phyloP scores from a whole-genome alignment of 2,329 filamentous ascomycete genomes.

The Thelonectria blattea region DNA sequence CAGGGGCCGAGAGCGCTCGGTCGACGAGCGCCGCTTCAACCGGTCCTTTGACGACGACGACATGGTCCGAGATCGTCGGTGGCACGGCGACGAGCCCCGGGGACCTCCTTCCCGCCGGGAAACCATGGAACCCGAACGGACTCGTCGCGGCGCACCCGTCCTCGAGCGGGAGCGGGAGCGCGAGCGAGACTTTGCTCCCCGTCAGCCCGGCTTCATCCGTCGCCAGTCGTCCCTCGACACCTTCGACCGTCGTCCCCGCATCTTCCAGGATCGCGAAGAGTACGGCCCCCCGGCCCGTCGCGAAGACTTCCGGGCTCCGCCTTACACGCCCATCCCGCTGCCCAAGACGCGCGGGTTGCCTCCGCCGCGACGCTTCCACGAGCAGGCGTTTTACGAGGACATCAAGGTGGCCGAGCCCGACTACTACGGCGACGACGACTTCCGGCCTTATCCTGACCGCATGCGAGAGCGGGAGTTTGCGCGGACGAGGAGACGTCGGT shows the following conservation, averaged over 20 bases:
- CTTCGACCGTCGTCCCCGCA: slow-evolving; percentile 75
- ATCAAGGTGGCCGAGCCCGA: slow-evolving; percentile 72
- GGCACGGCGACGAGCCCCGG: slow-evolving; percentile 61
- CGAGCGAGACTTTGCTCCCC: slow-evolving; percentile 53
- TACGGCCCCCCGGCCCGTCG: slow-evolving; percentile 64
- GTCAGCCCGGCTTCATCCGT: slow-evolving; percentile 72
- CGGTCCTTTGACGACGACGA: slow-evolving; percentile 57
- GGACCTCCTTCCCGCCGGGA: slow-evolving; percentile 41
- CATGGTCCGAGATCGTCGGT: slow-evolving; percentile 56
- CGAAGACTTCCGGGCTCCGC: slow-evolving; percentile 54
- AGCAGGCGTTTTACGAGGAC: slow-evolving; percentile 67
- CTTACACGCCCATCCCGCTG: slow-evolving; percentile 69
- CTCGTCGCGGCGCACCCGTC: slow-evolving; percentile 59
- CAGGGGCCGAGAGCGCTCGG: slow-evolving; percentile 53
- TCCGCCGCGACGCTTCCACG: slow-evolving; percentile 61
- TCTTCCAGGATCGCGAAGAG: slow-evolving; percentile 63
- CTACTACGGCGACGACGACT: slow-evolving; percentile 75
- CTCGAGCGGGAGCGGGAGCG: slow-evolving; percentile 63
- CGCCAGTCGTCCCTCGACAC: slow-evolving; percentile 91
- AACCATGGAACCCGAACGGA: slow-evolving; percentile 43
- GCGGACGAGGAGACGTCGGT: slow-evolving; percentile 53
- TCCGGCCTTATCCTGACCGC: slow-evolving; percentile 64
- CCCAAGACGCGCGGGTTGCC: slow-evolving; percentile 68
- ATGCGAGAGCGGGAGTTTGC: slow-evolving; percentile 68
- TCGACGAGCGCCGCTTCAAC: slow-evolving; percentile 53